phyloP scores from a whole-genome alignment of 768 basidiomycete species.

The Mycena vulgaris region DNA sequence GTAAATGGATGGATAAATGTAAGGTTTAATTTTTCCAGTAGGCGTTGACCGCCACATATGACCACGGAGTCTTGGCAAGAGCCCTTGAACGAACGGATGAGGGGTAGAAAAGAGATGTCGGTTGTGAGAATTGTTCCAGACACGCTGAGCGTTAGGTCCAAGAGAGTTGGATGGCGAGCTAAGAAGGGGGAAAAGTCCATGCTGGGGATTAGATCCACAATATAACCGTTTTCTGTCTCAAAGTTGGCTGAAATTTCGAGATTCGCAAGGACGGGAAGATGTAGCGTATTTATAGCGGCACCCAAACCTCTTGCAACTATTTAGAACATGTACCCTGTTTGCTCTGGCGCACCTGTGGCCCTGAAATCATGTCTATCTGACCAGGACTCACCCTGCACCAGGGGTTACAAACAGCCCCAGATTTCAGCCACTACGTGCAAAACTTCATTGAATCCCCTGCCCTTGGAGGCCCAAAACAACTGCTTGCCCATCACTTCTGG shows the following conservation, averaged over 20 bases:
- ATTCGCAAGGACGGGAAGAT: background rate
- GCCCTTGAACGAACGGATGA: constrained; percentile 23
- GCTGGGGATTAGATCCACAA: background rate
- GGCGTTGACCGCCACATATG: background rate
- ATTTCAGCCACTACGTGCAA: too few relatives aligned
- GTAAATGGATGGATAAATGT: background rate
- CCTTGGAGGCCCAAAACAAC: too few relatives aligned
- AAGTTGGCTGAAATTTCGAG: background rate
- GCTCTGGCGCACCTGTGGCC: too few relatives aligned
- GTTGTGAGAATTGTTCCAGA: background rate
- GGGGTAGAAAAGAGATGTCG: constrained; percentile 3
- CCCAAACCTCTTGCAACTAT: background rate
- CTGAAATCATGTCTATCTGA: too few relatives aligned
- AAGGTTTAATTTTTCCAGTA: background rate
- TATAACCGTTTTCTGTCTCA: background rate
- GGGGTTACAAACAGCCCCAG: too few relatives aligned
- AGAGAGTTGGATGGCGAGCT: constrained; percentile 10
- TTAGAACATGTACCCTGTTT: too few relatives aligned
- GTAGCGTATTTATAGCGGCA: background rate
- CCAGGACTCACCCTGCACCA: too few relatives aligned
- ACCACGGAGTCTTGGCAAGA: constrained; percentile 1
- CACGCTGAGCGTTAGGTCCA: background rate
- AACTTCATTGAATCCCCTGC: too few relatives aligned
- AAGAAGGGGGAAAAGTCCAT: constrained; percentile 15
- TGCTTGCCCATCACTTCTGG: too few relatives aligned